Evolutionary conservation across 352 stramenopile species (phyloP), one percentile per base, ranked within the genome.

Genomic region (Phytophthora colocasiae): DNA sequence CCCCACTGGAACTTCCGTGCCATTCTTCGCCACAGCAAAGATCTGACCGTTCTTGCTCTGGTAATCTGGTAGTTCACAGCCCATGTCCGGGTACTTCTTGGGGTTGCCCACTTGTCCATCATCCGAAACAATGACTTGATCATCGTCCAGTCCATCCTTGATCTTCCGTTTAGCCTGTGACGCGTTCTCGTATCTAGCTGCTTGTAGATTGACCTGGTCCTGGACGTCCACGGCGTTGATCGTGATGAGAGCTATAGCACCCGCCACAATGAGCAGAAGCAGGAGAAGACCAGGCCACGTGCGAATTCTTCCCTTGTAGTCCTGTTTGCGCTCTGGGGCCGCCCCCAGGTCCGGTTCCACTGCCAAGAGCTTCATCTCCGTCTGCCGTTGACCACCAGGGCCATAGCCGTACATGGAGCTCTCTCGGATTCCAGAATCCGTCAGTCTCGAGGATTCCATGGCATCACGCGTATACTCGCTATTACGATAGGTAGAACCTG

Each of bases 231-330:
- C 66, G 2, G 78, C 78, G n/a, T 58, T 75, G 9, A 84, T 56
- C 6, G 81, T 81, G 58, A 92, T 87, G 6, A 86, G 55, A n/a
- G 71, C 74, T 15, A 71, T 58, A 3, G 74, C 78, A 1, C 52
- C 75, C 9, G 32, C 67, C 14, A 89, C 55, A 34, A 93, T 69
- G 5, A 70, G 24, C 19, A 90, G 6, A 3, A 93, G 29, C 1
- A 91, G 27, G 3, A 93, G 52, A 9, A 91, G 53, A 12, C 82
- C 82, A 0, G 84, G 82, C 80, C 80, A 91, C 32, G 74, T 88
- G 68, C 78, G 74, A 56, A 87, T 78, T 31, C 84, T 82, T 11
- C 86, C 86, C 46, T 92, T 92, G 74, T 92, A 94, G 69, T 90
- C 80, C 15, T 66, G 41, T 8, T 63, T 75, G 26, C 79, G 77